Evolutionary conservation across 192 early-diverging fungal genomes (phyloP).

Genomic region (Coemansia sp.): DNA sequence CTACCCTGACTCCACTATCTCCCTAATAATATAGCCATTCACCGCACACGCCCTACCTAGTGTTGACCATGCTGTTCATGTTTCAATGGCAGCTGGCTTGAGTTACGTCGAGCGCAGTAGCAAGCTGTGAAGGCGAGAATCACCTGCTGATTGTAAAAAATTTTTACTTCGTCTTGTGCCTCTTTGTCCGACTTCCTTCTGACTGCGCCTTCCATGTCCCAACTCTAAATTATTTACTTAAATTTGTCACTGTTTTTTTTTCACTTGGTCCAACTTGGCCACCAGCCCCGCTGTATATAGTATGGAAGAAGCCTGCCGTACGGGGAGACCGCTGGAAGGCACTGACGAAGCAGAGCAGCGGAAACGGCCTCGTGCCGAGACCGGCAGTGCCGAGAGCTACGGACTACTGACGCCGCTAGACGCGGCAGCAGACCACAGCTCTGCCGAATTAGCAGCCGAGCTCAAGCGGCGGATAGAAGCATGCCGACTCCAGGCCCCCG

Average conservation of each 20-base stretch:
- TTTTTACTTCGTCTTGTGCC: not conserved
- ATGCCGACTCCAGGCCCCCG: not conserved
- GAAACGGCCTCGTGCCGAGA: not conserved
- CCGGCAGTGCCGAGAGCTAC: not conserved
- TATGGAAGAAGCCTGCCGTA: not conserved
- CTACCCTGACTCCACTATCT: not conserved
- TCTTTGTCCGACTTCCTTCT: no score
- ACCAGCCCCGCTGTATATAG: not conserved
- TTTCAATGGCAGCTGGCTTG: no score
- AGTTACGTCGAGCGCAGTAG: no score
- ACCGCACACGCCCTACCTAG: no score
- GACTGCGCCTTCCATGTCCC: no score
- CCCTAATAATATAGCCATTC: not conserved
- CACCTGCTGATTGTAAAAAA: not conserved
- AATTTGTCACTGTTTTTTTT: not conserved
- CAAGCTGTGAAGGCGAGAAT: not conserved
- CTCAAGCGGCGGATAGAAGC: conserved; percentile 2
- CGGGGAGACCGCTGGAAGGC: not conserved
- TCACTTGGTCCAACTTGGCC: no score
- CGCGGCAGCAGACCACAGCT: not conserved
- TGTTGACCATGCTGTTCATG: no score
- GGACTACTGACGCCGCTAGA: conserved; percentile 9
- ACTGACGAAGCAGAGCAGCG: not conserved
- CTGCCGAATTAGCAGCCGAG: not conserved
- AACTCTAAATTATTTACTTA: not conserved